Evolutionary conservation across 2,329 filamentous ascomycete species (phyloP).

Genomic region (Colletotrichum sidae): DNA sequence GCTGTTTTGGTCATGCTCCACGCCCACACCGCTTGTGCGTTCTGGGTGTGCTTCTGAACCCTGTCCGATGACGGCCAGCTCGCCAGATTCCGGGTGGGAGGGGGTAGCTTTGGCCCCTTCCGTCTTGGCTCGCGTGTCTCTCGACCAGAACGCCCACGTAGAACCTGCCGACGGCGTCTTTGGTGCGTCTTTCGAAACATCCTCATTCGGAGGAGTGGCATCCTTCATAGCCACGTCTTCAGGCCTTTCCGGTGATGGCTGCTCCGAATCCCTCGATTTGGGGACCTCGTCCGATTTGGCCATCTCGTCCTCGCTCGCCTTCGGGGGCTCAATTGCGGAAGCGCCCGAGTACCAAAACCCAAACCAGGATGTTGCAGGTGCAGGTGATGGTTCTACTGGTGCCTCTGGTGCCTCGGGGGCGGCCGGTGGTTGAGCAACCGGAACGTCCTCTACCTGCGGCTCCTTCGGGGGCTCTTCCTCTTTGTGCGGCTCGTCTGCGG

Average conservation of each 20-base stretch:
- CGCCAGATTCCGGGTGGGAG: slow-evolving; percentile 54
- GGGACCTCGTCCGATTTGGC: slow-evolving; percentile 35
- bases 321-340: slow-evolving; percentile 22
- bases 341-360: slow-evolving; percentile 51
- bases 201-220: slow-evolving; percentile 46
- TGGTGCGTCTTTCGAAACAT: slow-evolving; percentile 42
- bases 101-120: slow-evolving; percentile 43
- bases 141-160: slow-evolving; percentile 87
- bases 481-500: slow-evolving; percentile 30
- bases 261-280: slow-evolving; percentile 24
- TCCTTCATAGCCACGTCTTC: slow-evolving; percentile 59
- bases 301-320: slow-evolving; percentile 6
- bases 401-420: slow-evolving; percentile 33
- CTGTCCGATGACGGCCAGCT: slow-evolving; percentile 69
- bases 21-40: slow-evolving; percentile 56
- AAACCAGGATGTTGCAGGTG: slow-evolving; percentile 53
- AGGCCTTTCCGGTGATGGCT: slow-evolving; percentile 43
- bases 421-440: slow-evolving; percentile 16
- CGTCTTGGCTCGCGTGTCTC: slow-evolving; percentile 58
- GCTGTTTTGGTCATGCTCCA: slow-evolving; percentile 50
- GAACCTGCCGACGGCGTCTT: slow-evolving; percentile 65
- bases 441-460: slow-evolving; percentile 17
- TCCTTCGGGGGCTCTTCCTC: slow-evolving; percentile 34
- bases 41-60: slow-evolving; percentile 67
- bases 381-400: slow-evolving; percentile 35